These are phyloP conservation scores for Raphanus raphanistrum DNA, from an alignment of 345 rosid species.

Conservation along the genomic window DNA sequence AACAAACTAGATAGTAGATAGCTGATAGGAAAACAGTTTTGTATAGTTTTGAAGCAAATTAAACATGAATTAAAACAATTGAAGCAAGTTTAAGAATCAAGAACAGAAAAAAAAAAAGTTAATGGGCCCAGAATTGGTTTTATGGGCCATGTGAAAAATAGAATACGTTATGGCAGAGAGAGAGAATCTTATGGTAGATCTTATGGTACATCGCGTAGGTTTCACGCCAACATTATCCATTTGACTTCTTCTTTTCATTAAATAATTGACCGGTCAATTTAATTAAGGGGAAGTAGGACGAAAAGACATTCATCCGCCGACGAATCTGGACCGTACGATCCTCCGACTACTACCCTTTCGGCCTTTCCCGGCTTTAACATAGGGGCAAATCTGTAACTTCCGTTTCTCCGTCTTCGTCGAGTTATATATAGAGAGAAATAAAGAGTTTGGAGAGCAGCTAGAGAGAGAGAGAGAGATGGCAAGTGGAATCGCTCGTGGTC, in stretches of 20 bases:
- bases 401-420: conserved; percentile 21
- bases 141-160: conserved; percentile 38
- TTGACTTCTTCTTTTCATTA: conserved; percentile 21
- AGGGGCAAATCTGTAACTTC: conserved; percentile 27
- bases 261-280: conserved; percentile 28
- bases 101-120: background rate
- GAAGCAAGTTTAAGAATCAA: background rate
- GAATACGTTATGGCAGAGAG: conserved; percentile 10
- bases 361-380: background rate
- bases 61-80: background rate
- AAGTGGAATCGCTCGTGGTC: conserved; percentile 90
- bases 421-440: conserved; percentile 11
- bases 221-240: conserved; percentile 40
- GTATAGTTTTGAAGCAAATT: background rate
- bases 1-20: background rate
- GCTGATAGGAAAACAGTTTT: background rate
- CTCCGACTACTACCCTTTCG: conserved; percentile 19
- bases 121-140: conserved; percentile 18
- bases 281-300: conserved; percentile 28
- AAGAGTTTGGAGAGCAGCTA: conserved; percentile 13
- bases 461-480: conserved; percentile 55
- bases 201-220: conserved; percentile 35
- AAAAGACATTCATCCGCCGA: conserved; percentile 38
- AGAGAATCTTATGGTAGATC: conserved; percentile 28
- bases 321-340: conserved; percentile 37